Conservation (phyloP, 2,329 filamentous ascomycete species). For the Pyrenophora graminea region DNA sequence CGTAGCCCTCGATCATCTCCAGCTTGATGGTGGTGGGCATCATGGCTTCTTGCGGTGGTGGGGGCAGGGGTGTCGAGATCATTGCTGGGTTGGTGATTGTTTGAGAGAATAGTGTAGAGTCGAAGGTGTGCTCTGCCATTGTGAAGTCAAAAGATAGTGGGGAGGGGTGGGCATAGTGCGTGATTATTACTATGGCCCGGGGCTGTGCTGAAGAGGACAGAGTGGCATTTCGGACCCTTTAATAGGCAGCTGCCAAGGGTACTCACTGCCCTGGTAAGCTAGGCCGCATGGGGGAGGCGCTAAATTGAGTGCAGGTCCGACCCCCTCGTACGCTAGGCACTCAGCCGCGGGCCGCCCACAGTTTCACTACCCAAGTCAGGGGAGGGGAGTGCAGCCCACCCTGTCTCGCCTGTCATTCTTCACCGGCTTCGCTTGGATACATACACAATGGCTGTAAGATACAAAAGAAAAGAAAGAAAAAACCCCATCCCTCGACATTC, state of each 20-base stretch:
- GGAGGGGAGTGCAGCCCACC: slow-evolving; percentile 4
- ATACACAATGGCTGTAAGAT: neutral
- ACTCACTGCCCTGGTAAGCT: slow-evolving; percentile 23
- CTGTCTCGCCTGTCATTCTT: neutral
- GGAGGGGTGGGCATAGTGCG: slow-evolving; percentile 38
- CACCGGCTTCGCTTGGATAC: neutral
- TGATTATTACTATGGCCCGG: slow-evolving; percentile 27
- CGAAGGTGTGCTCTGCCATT: slow-evolving; percentile 36
- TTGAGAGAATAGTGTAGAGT: slow-evolving; percentile 25
- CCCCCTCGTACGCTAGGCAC: slow-evolving; percentile 23
- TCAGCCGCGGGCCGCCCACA: slow-evolving; percentile 31
- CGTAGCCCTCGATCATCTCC: slow-evolving; percentile 45
- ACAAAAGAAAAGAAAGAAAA: too few relatives aligned
- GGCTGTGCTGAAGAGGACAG: slow-evolving; percentile 33
- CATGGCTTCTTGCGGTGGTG: slow-evolving; percentile 26
- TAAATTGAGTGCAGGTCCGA: slow-evolving; percentile 12
- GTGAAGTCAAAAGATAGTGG: slow-evolving; percentile 32
- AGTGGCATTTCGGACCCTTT: slow-evolving; percentile 45
- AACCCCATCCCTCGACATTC: too few relatives aligned
- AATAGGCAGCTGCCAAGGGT: slow-evolving; percentile 32
- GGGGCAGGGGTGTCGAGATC: slow-evolving; percentile 29
- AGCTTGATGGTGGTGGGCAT: slow-evolving; percentile 48
- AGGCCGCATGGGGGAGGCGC: slow-evolving; percentile 9
- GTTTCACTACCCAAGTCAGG: slow-evolving; percentile 34
- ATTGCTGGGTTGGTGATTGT: slow-evolving; percentile 31